Evolutionary conservation across 129 eudicot genomes (phyloP).

Genomic region (Artemisia tridentata): DNA sequence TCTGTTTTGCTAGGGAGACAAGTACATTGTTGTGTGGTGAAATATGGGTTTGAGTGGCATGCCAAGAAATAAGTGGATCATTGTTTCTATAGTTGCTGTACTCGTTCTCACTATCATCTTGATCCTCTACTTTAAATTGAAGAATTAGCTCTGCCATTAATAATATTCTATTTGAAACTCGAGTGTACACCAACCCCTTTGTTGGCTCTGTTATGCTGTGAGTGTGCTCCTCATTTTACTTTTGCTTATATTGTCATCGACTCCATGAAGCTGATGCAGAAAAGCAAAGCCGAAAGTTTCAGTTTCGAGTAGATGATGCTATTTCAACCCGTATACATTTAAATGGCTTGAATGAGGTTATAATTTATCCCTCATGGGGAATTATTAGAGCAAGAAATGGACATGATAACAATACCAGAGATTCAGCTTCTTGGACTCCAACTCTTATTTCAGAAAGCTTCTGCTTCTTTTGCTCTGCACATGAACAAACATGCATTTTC

Average conservation of each 20-base stretch:
- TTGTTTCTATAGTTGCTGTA: constrained; percentile 20
- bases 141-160: constrained; percentile 1
- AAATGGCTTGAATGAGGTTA: neutral
- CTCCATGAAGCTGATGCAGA: constrained; percentile 37
- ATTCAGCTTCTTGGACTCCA: constrained; percentile 14
- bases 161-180: neutral
- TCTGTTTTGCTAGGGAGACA: too few relatives aligned
- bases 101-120: constrained; percentile 50
- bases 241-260: constrained; percentile 37
- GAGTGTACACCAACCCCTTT: constrained; percentile 1
- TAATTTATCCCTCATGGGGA: neutral
- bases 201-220: neutral
- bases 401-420: constrained; percentile 8
- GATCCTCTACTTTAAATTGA: constrained; percentile 54
- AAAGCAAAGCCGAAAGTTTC: neutral
- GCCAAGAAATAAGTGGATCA: constrained; percentile 56
- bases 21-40: too few relatives aligned
- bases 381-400: neutral
- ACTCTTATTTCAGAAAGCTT: constrained; percentile 14
- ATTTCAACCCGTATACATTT: neutral
- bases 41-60: too few relatives aligned
- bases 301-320: too few relatives aligned
- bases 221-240: constrained; percentile 45
- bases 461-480: constrained; percentile 16
- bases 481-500: neutral